Conservation (phyloP, 176 grass and related monocot genomes). For the Triticum turgidum region DNA sequence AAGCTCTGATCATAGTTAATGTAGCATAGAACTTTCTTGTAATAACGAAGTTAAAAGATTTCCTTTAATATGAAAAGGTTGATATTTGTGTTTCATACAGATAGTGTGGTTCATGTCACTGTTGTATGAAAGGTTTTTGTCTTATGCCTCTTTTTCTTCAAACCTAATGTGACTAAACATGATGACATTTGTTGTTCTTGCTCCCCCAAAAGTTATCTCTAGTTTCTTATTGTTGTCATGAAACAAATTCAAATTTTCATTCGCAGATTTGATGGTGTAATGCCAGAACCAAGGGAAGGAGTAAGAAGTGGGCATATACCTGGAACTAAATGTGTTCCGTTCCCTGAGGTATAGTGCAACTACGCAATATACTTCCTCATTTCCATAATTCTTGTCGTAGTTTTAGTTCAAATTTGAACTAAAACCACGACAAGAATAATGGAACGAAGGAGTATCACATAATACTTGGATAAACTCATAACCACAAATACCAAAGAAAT, state of each 20-base stretch:
- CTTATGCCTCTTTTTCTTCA: background rate
- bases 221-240: background rate
- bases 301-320: slow-evolving; percentile 91
- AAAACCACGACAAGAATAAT: too few species aligned
- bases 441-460: background rate
- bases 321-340: slow-evolving; percentile 76
- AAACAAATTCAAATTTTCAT: background rate
- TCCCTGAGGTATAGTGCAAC: slow-evolving; percentile 46
- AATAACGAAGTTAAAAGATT: background rate
- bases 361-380: background rate
- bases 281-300: slow-evolving; percentile 82
- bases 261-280: slow-evolving; percentile 81
- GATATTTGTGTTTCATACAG: slow-evolving; percentile 3
- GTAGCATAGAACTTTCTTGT: background rate
- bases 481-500: slow-evolving; percentile 23
- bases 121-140: background rate
- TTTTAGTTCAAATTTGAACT: too few species aligned
- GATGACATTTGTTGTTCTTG: background rate
- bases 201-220: background rate
- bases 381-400: too few species aligned
- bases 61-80: background rate
- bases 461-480: slow-evolving; percentile 3
- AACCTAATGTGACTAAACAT: background rate
- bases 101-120: background rate
- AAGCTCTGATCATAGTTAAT: slow-evolving; percentile 1